phyloP scores from a whole-genome alignment of 805 yeast genomes.

The Candida multigemmis region DNA sequence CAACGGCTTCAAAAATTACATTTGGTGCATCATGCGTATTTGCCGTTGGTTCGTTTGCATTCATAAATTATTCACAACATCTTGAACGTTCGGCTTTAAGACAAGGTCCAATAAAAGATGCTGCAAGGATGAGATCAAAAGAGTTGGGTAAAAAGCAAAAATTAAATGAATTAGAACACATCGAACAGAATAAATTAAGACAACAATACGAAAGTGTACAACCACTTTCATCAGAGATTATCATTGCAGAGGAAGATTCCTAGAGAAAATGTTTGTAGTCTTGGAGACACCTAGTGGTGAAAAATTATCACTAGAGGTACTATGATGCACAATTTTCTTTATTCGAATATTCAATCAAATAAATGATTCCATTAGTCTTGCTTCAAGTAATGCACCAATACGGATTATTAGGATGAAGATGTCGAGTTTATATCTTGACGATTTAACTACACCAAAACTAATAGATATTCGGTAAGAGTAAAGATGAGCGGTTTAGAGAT shows the following conservation, averaged over 20 bases:
- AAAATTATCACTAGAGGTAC: slow-evolving; percentile 30
- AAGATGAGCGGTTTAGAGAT: no score
- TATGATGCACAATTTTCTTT: slow-evolving; percentile 33
- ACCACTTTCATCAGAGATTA: slow-evolving; percentile 40
- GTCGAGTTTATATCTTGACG: no score
- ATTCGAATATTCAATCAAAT: slow-evolving; percentile 10
- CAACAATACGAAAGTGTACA: slow-evolving; percentile 51
- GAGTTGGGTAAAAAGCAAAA: slow-evolving; percentile 32
- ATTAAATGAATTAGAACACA: slow-evolving; percentile 57
- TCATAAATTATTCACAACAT: slow-evolving; percentile 64
- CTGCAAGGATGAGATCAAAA: slow-evolving; percentile 48
- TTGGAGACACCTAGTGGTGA: slow-evolving; percentile 41
- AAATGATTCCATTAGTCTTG: slow-evolving; percentile 11
- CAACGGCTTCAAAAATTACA: slow-evolving; percentile 72
- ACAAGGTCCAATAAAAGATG: slow-evolving; percentile 82
- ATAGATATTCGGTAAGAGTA: neutral
- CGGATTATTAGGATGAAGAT: slow-evolving; percentile 33
- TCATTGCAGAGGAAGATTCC: slow-evolving; percentile 17
- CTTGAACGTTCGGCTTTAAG: slow-evolving; percentile 63
- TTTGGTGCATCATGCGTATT: slow-evolving; percentile 48
- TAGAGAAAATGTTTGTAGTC: slow-evolving; percentile 28
- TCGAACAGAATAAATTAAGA: slow-evolving; percentile 50
- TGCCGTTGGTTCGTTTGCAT: slow-evolving; percentile 52
- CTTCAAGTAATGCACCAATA: slow-evolving; percentile 32
- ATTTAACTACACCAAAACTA: no score